Evolutionary conservation across 192 early-diverging fungal genomes (phyloP), one percentile per base, ranked within the genome.

Genomic region (Gaertneriomyces sp.): DNA sequence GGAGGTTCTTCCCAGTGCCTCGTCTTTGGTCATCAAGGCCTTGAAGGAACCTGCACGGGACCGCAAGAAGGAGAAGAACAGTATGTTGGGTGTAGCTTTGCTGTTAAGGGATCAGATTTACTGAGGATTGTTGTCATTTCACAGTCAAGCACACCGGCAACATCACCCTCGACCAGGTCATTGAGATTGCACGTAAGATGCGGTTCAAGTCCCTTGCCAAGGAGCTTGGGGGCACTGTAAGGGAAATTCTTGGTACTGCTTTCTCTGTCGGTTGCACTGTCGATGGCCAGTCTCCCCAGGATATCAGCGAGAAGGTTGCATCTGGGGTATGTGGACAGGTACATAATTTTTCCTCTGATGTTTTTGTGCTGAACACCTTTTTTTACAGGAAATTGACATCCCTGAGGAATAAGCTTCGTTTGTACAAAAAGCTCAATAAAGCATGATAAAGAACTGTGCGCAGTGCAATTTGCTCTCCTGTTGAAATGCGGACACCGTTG

Each of bases 21-120:
- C 93, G 40, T 93, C 96, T 67, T 85, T 99, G 60, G 91, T 98
- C 74, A 95, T 98, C 84, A 79, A 84, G 75, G 96, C 96, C 69
- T 82, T 99, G 51, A 97, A 96, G 89, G 96, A 99, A 85, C 90
- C 95, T 58, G 87, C 88, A 39, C 83, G 96, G 66, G 96, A 99
- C 82, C 85, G 88, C 80, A 99, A 99, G 91, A 99, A 99, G 93
- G 96, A 99, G 81, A 99, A 99, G 92, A 99, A 99, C 91, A 94
- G 77, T 77, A 44, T 60, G 74, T 77, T n/a, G 14, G 9, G 38
- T n/a, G 6, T 73, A 3, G 58, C 68, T 65, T 19, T 45, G 49
- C 9, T 62, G 47, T 44, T 42, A 11, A 45, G 14, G 6, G n/a
- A 57, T 10, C 16, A 57, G 39, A 60, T 51, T 5, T 51, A 43